These are phyloP conservation scores for Phytophthora sansomeana DNA, from an alignment of 352 stramenopile species.

Conservation along the genomic window DNA sequence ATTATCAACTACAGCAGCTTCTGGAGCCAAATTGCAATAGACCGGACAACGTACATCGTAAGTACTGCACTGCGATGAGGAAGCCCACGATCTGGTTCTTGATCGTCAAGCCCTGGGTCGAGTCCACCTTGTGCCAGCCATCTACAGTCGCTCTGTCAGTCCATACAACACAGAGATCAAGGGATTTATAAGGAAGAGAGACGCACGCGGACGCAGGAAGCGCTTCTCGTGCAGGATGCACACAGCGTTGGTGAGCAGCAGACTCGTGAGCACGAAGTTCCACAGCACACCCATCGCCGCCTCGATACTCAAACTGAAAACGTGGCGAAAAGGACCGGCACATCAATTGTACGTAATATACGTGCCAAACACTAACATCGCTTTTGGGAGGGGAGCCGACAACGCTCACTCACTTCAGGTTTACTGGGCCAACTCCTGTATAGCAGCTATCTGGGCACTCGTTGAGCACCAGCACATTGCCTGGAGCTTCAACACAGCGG, in stretches of 20 bases:
- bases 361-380: too few relatives aligned
- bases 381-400: too few relatives aligned
- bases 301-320: conserved; percentile 7
- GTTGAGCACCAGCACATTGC: too few relatives aligned
- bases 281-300: conserved; percentile 81
- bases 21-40: neutral
- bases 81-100: conserved; percentile 91
- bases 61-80: conserved; percentile 85
- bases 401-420: too few relatives aligned
- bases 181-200: neutral
- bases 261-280: conserved; percentile 89
- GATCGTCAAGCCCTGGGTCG: conserved; percentile 81
- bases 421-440: too few relatives aligned
- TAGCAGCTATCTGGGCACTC: too few relatives aligned
- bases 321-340: conserved; percentile 9
- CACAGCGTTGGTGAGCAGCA: conserved; percentile 88
- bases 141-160: conserved; percentile 44
- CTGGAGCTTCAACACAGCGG: too few relatives aligned
- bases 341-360: too few relatives aligned
- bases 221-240: conserved; percentile 91
- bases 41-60: conserved; percentile 60
- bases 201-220: conserved; percentile 85
- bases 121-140: conserved; percentile 86
- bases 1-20: conserved; percentile 3
- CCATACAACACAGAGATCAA: neutral